Evolutionary conservation across 148 eudicot genomes (phyloP).

Genomic region (Polygonum maritimum): DNA sequence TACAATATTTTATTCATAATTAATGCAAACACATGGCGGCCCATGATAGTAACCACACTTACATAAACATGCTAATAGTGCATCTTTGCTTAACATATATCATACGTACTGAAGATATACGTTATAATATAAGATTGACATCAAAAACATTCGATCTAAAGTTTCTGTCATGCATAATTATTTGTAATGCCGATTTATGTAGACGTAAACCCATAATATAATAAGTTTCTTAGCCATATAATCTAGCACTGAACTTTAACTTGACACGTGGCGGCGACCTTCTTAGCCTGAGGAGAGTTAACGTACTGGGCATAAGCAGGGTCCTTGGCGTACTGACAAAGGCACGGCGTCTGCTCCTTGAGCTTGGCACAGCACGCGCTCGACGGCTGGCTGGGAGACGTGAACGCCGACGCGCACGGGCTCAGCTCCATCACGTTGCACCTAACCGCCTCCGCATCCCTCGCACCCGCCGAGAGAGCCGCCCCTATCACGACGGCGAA

Average conservation of each 20-base stretch:
- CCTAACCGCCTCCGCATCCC: constrained; percentile 13
- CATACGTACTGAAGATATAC: too few species aligned
- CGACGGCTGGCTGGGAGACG: constrained; percentile 26
- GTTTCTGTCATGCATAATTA: too few species aligned
- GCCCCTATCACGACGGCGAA: background rate
- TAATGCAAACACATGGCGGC: too few species aligned
- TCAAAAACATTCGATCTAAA: too few species aligned
- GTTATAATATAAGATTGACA: too few species aligned
- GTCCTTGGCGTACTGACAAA: constrained; percentile 45
- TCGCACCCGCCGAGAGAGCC: background rate
- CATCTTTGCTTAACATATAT: too few species aligned
- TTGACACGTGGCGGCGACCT: constrained; percentile 13
- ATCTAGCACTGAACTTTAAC: background rate
- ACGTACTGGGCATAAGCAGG: constrained; percentile 33
- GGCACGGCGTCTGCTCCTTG: constrained; percentile 48
- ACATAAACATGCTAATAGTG: too few species aligned
- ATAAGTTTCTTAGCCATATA: background rate
- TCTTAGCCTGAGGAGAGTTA: constrained; percentile 36
- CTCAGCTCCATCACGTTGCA: constrained; percentile 32
- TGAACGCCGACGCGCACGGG: constrained; percentile 30
- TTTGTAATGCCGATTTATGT: too few species aligned
- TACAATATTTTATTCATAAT: too few species aligned
- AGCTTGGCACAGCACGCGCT: constrained; percentile 38
- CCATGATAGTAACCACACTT: too few species aligned
- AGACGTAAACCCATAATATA: too few species aligned